Percentiles rank a stretch among this genome's conserved stretches.
Evolutionary conservation across 2,329 filamentous ascomycete genomes (phyloP).

Genomic region (Botrytis sinoallii): DNA sequence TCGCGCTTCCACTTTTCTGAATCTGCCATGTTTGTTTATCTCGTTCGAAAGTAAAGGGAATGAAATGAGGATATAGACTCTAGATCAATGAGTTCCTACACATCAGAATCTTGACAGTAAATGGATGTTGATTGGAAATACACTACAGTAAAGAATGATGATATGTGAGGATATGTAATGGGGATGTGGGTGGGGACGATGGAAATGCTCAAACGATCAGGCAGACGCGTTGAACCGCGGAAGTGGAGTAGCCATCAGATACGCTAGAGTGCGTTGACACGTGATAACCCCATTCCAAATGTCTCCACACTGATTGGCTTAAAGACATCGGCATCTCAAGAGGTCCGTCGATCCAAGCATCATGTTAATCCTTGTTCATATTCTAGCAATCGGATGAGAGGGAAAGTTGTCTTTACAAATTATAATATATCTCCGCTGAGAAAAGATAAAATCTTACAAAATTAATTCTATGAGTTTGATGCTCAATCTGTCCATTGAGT

Average conservation of each 20-base stretch:
- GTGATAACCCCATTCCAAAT: neutral
- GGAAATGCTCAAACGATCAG: neutral
- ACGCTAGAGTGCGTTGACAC: neutral
- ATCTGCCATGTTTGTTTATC: constrained; percentile 26
- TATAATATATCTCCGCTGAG: neutral
- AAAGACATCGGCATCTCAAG: neutral
- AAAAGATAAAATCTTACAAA: neutral
- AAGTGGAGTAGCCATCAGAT: neutral
- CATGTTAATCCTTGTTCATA: constrained; percentile 4
- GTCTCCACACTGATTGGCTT: neutral
- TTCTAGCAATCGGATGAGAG: constrained; percentile 8
- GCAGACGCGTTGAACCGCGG: constrained; percentile 16
- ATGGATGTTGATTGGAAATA: neutral
- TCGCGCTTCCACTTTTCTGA: constrained; percentile 38
- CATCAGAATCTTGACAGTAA: no score
- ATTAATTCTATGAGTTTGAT: neutral
- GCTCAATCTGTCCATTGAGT: neutral
- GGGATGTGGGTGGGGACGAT: neutral
- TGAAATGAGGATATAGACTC: neutral
- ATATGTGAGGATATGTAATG: neutral
- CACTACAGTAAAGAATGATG: neutral
- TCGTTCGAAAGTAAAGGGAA: neutral
- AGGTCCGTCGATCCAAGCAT: constrained; percentile 6
- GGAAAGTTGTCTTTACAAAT: constrained; percentile 12
- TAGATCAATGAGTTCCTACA: neutral